Evolutionary conservation across 1,284 basidiomycete genomes (phyloP).

Genomic region (Wallemia hederae): DNA sequence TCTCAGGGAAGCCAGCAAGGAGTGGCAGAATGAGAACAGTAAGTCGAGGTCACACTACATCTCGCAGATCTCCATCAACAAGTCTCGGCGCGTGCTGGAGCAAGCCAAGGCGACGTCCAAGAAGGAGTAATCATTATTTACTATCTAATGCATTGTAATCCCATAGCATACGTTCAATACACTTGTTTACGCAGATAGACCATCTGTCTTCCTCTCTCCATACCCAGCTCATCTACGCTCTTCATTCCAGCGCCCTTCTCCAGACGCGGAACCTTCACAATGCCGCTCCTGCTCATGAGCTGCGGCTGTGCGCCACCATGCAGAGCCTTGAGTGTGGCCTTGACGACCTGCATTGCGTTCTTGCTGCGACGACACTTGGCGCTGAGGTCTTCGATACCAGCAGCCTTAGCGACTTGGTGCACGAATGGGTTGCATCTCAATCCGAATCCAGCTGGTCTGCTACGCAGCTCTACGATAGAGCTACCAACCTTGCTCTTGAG

Average conservation of each 20-base stretch:
- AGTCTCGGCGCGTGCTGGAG: too few relatives aligned
- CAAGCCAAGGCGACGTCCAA: too few relatives aligned
- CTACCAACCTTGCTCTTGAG: slow-evolving; percentile 17
- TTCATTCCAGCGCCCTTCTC: slow-evolving; percentile 11
- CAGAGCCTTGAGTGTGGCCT: slow-evolving; percentile 10
- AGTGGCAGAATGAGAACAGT: neutral
- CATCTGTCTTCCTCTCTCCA: slow-evolving; percentile 9
- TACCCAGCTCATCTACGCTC: slow-evolving; percentile 10
- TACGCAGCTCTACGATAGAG: slow-evolving; percentile 15
- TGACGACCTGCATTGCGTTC: slow-evolving; percentile 18
- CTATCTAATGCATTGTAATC: too few relatives aligned
- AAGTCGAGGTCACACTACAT: neutral
- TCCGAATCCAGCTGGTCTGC: slow-evolving; percentile 17
- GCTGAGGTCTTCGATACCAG: slow-evolving; percentile 17
- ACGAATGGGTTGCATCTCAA: slow-evolving; percentile 17
- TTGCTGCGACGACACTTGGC: slow-evolving; percentile 18
- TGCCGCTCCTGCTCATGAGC: slow-evolving; percentile 9
- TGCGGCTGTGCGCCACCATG: slow-evolving; percentile 9
- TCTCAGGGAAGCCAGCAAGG: neutral
- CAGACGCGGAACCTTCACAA: slow-evolving; percentile 8
- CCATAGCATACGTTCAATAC: too few relatives aligned
- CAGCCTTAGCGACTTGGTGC: slow-evolving; percentile 18
- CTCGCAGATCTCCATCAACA: neutral
- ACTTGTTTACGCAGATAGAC: slow-evolving; percentile 2
- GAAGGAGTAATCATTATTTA: too few relatives aligned